Evolutionary conservation across 2,329 filamentous ascomycete species (phyloP), one percentile per base, ranked within the genome.

Genomic region (Epichloe bromicola): DNA sequence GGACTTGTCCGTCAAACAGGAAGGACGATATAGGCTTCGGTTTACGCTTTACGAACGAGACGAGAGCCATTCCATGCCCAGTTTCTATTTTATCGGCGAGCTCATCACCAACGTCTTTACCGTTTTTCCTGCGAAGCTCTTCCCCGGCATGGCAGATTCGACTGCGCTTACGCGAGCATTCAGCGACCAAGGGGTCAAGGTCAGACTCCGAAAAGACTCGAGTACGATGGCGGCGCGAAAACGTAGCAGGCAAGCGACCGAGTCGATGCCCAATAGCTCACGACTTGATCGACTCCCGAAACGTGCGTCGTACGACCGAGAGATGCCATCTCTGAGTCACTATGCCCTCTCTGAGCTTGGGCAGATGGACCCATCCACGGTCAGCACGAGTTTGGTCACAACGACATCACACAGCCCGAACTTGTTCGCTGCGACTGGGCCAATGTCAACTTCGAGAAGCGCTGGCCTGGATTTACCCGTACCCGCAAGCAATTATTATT

Each of bases 141-240:
- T 88, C 62, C 82, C 83, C 11, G 86, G 88, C 36, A 83, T 93
- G 78, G 75, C 79, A 44, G 86, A 91, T 65, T 94, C 88, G 2
- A 93, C 88, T 0, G 81, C 83, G 57, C 69, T 95, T 42, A 93
- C 88, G 1, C 78, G 87, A 48, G 82, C 85, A 0, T 91, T 95
- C 65, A 86, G 85, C 56, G 88, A 95, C 59, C 88, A 95, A 63
- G 89, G 89, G 8, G 86, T 95, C 14, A 83, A 88, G 48, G 71
- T 95, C 34, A 78, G 88, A 49, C 75, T 95, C 45, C 80, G 88
- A 50, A 95, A 95, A 64, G 88, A 95, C 65, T 85, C 86, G 43
- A 76, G 86, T 51, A 76, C 76, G 19, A 69, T 71, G 57, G 70
- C 67, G 5, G 74, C 71, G 17, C 67, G 71, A 51, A 78, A 75